Base-by-base conservation (phyloP, 2,329 filamentous ascomycete genomes). In the Fusarium keratoplasticum region DNA sequence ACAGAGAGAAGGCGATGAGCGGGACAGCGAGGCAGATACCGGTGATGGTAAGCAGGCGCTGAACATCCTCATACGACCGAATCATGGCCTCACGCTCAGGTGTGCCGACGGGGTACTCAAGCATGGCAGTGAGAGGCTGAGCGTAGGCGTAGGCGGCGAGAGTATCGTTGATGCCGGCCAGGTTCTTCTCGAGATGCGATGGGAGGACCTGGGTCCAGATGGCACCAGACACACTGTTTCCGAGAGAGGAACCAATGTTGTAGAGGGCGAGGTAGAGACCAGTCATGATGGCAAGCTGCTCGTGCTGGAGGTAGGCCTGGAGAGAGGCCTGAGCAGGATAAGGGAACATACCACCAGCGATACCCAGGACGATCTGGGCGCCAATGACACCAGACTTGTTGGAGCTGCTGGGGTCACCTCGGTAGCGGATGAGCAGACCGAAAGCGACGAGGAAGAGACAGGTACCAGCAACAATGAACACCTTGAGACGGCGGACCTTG, bases 361-460 rank as follows among this genome's bases (percentile, higher is more conserved):
- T 84, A 73, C 91, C 91, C 1, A 93, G 85, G 6, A 92, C 81
- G 9, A 92, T 83, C 78, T 93, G 89, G 2, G 88, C 90, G 18
- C 87, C 90, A 67, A 93, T 89, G 64, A 93, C 84, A 31, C 91
- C 91, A 2, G 86, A 84, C 65, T 89, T 83, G 69, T 82, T 84
- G 11, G 84, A 79, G 0, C 75, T 66, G 20, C 77, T 81, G 13
- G 83, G 76, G 7, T 87, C 86, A 38, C 90, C 90, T n/a, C 91
- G 89, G 83, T 85, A 93, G 73, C 86, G 85, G 76, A 92, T 92
- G 20, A 93, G 83, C 1, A 93, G 84, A 11, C 90, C 91, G 71
- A 92, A 92, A 1, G 90, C 90, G n/a, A 91, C 88, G 76, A 90
- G 84, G 83, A 90, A 92, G 3, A 92, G 83, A 10, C 83, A 81